These are phyloP conservation scores for Alnus glutinosa DNA, from an alignment of 306 rosid species.

Conservation along the genomic window DNA sequence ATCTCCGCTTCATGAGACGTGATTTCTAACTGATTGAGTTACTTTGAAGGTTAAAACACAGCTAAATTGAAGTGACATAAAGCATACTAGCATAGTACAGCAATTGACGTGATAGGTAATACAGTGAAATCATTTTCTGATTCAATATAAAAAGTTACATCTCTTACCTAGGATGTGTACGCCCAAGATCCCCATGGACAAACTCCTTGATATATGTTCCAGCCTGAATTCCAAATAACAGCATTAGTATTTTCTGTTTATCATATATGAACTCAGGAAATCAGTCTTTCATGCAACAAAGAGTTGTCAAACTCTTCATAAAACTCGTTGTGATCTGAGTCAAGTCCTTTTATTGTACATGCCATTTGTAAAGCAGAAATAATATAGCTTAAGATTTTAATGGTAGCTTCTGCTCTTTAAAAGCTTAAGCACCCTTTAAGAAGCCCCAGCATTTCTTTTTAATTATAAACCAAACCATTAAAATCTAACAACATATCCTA, in stretches of 20 bases:
- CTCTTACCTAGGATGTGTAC: slow-evolving; percentile 84
- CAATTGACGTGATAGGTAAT: not conserved
- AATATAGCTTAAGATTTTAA: too few species aligned
- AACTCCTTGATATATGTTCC: slow-evolving; percentile 97
- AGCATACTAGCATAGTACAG: not conserved
- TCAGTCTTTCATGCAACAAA: not conserved
- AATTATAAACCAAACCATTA: not conserved
- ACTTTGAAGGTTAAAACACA: too few species aligned
- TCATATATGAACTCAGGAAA: not conserved
- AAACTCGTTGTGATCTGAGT: not conserved
- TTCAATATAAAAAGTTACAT: not conserved
- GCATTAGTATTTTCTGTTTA: not conserved
- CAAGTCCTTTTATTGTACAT: not conserved
- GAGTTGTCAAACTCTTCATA: not conserved
- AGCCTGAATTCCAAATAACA: slow-evolving; percentile 52
- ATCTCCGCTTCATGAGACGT: too few species aligned
- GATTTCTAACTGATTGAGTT: too few species aligned
- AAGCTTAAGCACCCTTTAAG: not conserved
- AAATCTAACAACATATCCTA: not conserved
- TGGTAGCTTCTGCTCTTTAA: not conserved
- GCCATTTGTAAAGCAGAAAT: not conserved
- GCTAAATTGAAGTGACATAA: not conserved
- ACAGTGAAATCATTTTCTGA: not conserved
- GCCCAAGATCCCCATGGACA: slow-evolving; percentile 93
- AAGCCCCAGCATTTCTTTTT: not conserved